Conservation (phyloP, 805 yeast species). For the Saturnispora mendoncae region DNA sequence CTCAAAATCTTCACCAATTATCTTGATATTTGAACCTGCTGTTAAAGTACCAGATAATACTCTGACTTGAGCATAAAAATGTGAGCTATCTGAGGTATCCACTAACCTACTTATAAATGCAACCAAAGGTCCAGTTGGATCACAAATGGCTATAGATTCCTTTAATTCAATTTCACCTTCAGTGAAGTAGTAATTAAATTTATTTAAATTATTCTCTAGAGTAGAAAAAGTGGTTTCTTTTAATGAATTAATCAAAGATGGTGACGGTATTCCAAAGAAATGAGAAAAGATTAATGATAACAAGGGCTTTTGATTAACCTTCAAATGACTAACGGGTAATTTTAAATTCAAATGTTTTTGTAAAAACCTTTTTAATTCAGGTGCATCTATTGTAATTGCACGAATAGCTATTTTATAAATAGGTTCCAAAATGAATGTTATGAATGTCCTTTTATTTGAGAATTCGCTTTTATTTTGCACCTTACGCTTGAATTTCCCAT, state of each 20-base stretch:
- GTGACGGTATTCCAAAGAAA: constrained; percentile 42
- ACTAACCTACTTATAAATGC: constrained; percentile 53
- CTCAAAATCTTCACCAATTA: constrained; percentile 48
- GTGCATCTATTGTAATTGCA: constrained; percentile 44
- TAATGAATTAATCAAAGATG: constrained; percentile 47
- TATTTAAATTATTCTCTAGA: constrained; percentile 22
- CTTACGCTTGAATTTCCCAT: constrained; percentile 37
- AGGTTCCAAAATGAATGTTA: constrained; percentile 64
- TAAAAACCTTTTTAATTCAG: constrained; percentile 36
- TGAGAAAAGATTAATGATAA: constrained; percentile 43
- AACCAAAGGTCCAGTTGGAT: constrained; percentile 34
- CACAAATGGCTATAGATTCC: no score
- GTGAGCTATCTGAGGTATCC: constrained; percentile 43
- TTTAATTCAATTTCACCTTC: constrained; percentile 19
- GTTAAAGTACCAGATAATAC: constrained; percentile 52
- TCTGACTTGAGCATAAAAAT: constrained; percentile 51
- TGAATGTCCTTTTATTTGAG: constrained; percentile 39
- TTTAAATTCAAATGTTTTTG: constrained; percentile 39
- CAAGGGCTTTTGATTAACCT: constrained; percentile 51
- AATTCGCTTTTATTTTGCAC: constrained; percentile 20
- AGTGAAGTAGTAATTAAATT: constrained; percentile 22
- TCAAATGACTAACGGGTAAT: constrained; percentile 31
- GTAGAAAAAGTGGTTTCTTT: constrained; percentile 32
- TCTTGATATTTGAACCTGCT: constrained; percentile 37
- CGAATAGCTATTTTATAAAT: constrained; percentile 65